phyloP scores from a whole-genome alignment of 75 land plant genomes.

The Azolla pinnata region DNA sequence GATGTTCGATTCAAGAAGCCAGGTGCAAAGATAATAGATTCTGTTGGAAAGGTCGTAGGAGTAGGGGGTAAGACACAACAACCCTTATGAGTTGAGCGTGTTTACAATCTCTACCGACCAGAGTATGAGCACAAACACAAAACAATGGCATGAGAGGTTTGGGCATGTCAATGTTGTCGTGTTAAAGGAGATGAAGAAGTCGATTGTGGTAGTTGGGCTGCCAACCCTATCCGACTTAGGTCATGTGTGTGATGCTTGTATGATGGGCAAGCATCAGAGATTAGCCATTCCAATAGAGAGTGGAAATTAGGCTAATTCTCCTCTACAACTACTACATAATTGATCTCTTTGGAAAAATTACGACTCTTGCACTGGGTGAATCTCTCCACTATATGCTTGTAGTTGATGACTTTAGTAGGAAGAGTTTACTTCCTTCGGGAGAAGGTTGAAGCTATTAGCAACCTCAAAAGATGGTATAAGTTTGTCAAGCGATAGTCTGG shows the following conservation, averaged over 20 bases:
- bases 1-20: neutral
- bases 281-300: too few relatives aligned
- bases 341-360: neutral
- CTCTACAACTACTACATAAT: neutral
- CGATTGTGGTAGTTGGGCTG: neutral
- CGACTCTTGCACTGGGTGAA: neutral
- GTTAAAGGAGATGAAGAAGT: neutral
- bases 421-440: too few relatives aligned
- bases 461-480: neutral
- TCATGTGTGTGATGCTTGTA: neutral
- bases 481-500: neutral
- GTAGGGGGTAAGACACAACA: neutral
- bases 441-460: neutral
- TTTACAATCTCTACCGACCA: neutral
- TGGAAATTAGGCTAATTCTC: neutral
- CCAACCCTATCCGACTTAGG: neutral
- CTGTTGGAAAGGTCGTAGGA: neutral
- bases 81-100: neutral
- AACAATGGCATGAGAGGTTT: neutral
- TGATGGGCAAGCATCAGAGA: neutral
- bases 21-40: neutral
- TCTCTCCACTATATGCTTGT: neutral
- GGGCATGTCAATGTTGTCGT: neutral
- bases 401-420: neutral
- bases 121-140: neutral